Percentiles rank a stretch among this genome's conserved stretches.
Evolutionary conservation across 139 green algal genomes (phyloP).

Genomic region (Spirogloea muscicola): DNA sequence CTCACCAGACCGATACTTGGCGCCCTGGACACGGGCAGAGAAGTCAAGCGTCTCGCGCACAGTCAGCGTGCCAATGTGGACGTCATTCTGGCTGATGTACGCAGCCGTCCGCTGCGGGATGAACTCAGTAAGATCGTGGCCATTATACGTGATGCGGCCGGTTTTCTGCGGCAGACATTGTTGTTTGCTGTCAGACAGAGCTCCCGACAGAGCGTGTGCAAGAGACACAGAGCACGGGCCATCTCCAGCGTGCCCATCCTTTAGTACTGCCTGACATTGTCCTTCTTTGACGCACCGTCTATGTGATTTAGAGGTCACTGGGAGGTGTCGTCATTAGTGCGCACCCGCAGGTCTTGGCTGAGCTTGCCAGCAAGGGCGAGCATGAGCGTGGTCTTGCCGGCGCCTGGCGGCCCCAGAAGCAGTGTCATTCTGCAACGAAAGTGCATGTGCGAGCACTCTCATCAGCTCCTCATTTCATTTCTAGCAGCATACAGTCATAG

Average conservation of each 20-base stretch:
- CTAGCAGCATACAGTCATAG: too few relatives aligned
- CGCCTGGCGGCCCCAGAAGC: slow-evolving; percentile 25
- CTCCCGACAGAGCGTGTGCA: too few relatives aligned
- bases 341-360: neutral
- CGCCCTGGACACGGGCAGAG: slow-evolving; percentile 28
- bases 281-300: too few relatives aligned
- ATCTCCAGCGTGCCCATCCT: too few relatives aligned
- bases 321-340: too few relatives aligned
- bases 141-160: slow-evolving; percentile 32
- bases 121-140: slow-evolving; percentile 29
- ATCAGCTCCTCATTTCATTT: too few relatives aligned
- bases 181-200: too few relatives aligned
- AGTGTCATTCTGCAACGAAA: slow-evolving; percentile 35
- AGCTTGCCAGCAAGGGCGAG: slow-evolving; percentile 10
- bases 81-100: slow-evolving; percentile 42
- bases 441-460: too few relatives aligned
- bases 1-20: slow-evolving; percentile 7
- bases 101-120: slow-evolving; percentile 27
- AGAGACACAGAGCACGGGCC: too few relatives aligned
- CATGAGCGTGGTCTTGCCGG: slow-evolving; percentile 32
- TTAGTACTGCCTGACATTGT: too few relatives aligned
- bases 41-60: slow-evolving; percentile 48
- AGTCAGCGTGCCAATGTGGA: slow-evolving; percentile 43
- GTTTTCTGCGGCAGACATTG: too few relatives aligned
- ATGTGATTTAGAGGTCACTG: too few relatives aligned